phyloP scores from a whole-genome alignment of 2,329 filamentous ascomycete species.

The Colletotrichum cordylinicola region DNA sequence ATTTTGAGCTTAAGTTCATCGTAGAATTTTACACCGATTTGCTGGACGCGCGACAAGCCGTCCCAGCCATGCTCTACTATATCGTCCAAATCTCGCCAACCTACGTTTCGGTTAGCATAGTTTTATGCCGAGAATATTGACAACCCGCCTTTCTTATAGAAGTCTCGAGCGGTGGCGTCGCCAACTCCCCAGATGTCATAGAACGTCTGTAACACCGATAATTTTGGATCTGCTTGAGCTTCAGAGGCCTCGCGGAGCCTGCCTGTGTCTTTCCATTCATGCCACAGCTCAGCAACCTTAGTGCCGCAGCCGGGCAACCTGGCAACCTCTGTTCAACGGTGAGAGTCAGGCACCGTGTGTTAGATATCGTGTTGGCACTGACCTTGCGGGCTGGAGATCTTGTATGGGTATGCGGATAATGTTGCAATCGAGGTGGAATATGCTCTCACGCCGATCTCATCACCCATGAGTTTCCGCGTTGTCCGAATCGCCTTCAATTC shows the following conservation, averaged over 20 bases:
- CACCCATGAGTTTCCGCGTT: slow-evolving; percentile 72
- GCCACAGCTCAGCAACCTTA: slow-evolving; percentile 80
- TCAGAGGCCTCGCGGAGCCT: slow-evolving; percentile 68
- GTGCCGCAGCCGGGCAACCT: slow-evolving; percentile 79
- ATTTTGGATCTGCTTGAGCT: slow-evolving; percentile 66
- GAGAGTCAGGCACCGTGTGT: background rate
- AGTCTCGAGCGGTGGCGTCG: slow-evolving; percentile 78
- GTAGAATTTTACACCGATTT: slow-evolving; percentile 94
- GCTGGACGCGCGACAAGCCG: slow-evolving; percentile 77
- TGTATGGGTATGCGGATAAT: slow-evolving; percentile 78
- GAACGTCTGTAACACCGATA: slow-evolving; percentile 72
- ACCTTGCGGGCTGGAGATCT: slow-evolving; percentile 47
- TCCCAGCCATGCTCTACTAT: slow-evolving; percentile 84
- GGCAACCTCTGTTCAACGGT: slow-evolving; percentile 46
- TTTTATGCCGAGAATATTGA: background rate
- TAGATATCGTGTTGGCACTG: slow-evolving; percentile 19
- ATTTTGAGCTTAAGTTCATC: slow-evolving; percentile 81
- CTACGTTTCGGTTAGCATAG: slow-evolving; percentile 25
- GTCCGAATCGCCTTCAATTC: slow-evolving; percentile 77
- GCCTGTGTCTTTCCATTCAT: slow-evolving; percentile 72
- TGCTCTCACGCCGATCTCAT: slow-evolving; percentile 81
- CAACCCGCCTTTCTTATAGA: slow-evolving; percentile 68
- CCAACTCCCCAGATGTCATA: slow-evolving; percentile 94
- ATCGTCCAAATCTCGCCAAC: slow-evolving; percentile 87
- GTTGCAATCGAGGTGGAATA: slow-evolving; percentile 89